Base-by-base conservation (phyloP, 2,329 filamentous ascomycete species). In the Talaromyces sp. region DNA sequence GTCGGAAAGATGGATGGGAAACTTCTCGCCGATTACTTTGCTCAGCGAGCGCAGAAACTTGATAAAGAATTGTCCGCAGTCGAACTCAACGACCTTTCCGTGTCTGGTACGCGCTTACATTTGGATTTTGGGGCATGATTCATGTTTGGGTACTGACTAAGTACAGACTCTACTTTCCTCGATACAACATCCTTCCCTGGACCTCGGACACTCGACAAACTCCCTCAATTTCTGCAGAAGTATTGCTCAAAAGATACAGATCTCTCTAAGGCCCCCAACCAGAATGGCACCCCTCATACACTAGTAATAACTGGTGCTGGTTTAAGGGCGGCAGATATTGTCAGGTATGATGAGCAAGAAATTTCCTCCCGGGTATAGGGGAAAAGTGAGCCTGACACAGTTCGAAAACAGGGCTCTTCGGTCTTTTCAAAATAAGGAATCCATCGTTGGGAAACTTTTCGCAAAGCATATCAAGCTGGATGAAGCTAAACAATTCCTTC, bases 401-500 rank as follows among this genome's bases (percentile, higher is more conserved):
- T 8, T 13, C 17, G 24, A 4, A 39, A 37, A 11, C 19, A 89
- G 89, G 65, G 82, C 85, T 2, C 77, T 96, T 58, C 84, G 91
- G 43, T 86, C 86, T 60, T 93, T 94, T 64, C 89, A 92, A 68
- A 86, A 82, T 47, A 91, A 94, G 70, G 86, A 90, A 8, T 85
- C 82, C 45, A 82, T 84, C 41, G 86, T 99, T 1, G 89, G 90
- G 2, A 99, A 99, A 73, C 79, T 99, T 69, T 99, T 99, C 72
- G 93, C 94, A 29, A 99, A 99, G 73, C 94, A 99, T 72, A 96
- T 99, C 78, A 99, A 99, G 75, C 75, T 99, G 10, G 84, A 90
- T 48, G 93, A 97, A 65, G 89, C 92, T 30, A 85, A 92, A 47
- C 81, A 87, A 54, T 89, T 89, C 68, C 84, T 96, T 37, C 82